Evolutionary conservation across 495 filamentous ascomycete genomes (phyloP).

Genomic region (Parathielavia hyrcaniae): DNA sequence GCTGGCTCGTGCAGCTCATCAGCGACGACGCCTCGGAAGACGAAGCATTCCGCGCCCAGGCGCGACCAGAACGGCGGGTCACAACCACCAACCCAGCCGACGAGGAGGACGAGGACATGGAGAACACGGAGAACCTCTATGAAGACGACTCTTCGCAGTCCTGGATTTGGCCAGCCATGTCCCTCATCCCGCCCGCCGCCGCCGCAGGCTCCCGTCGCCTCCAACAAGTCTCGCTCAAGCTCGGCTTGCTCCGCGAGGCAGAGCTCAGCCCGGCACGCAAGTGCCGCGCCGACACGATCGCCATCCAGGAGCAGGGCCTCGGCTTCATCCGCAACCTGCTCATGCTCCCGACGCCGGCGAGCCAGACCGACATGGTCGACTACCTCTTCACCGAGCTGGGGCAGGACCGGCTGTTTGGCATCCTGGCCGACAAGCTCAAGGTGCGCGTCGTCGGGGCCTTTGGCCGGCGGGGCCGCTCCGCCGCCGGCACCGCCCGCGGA

Average conservation of each 20-base stretch:
- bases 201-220: constrained; percentile 23
- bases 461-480: constrained; percentile 26
- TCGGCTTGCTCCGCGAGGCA: constrained; percentile 48
- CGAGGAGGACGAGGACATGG: constrained; percentile 61
- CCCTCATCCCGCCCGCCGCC: not conserved
- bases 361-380: constrained; percentile 68
- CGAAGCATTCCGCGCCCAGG: constrained; percentile 34
- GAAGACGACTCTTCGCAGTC: constrained; percentile 23
- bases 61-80: constrained; percentile 29
- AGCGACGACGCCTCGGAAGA: constrained; percentile 50
- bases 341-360: constrained; percentile 32
- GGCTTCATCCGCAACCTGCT: constrained; percentile 88
- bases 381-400: constrained; percentile 71
- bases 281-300: constrained; percentile 68
- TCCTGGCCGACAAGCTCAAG: constrained; percentile 65
- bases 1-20: constrained; percentile 75
- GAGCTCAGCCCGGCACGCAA: constrained; percentile 53
- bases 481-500: not conserved
- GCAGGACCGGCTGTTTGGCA: constrained; percentile 65
- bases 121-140: constrained; percentile 37
- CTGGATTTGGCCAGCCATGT: constrained; percentile 24
- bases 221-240: constrained; percentile 44
- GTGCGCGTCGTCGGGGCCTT: constrained; percentile 48
- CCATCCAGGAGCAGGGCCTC: constrained; percentile 83
- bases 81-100: constrained; percentile 9